Base-by-base conservation (phyloP, 441 rosid species). In the Biscutella laevigata region DNA sequence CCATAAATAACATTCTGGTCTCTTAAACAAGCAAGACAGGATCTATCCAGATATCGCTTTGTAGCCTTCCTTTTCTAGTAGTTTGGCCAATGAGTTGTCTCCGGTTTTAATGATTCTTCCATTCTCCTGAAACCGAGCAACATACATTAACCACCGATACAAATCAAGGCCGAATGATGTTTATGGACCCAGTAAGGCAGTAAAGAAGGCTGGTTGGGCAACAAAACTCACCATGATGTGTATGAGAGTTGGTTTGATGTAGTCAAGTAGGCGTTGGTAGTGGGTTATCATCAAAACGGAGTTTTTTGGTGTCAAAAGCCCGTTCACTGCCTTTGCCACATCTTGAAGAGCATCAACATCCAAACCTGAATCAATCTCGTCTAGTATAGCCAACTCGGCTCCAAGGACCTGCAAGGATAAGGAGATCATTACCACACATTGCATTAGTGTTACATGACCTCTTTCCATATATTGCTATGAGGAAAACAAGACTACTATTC, bases 221-320 rank as follows among this genome's bases (percentile, higher is more conserved):
- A 45, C 2, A 21, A 16, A 6, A 53, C 86, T 79, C 68, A 84
- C 98, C 85, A 91, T 85, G 43, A 83, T 74, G 66, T 90, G 92
- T 59, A 84, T 77, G 48, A 41, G 80, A 8, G 78, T 69, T 5
- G 95, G 95, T 69, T 77, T 50, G 47, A 88, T 83, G 73, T 81
- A 69, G 32, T 85, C 84, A 54, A 91, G 37, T 26, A 91, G 82
- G 13, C 85, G 70, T 47, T 74, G 75, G 76, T 85, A 91, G 59
- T 91, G 95, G 11, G 94, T 87, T 42, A 91, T 85, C 88, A 87
- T 83, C 74, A 87, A 47, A 54, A 90, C 79, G 26, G 96, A 78
- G 72, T 91, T 90, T 39, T 73, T 76, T n/a, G 80, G 74, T 4
- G 84, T 76, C 75, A 83, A 72, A 57, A 79, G 71, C 15, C 76